Evolutionary conservation across 306 rosid species (phyloP).

Genomic region (Ziziphus jujuba): DNA sequence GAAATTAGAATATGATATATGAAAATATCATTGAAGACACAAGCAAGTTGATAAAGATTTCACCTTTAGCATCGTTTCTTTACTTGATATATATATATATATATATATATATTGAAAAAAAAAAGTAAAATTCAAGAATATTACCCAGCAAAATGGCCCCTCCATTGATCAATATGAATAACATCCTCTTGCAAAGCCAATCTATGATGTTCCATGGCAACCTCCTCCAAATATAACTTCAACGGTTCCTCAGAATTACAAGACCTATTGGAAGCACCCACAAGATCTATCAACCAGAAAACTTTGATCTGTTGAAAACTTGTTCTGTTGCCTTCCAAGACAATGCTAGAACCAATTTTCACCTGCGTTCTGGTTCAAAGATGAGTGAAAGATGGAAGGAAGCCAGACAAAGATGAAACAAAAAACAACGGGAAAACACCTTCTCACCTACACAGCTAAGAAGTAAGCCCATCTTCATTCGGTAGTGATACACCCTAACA

Average conservation of each 20-base stretch:
- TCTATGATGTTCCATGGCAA: conserved; percentile 63
- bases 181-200: conserved; percentile 48
- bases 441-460: no score
- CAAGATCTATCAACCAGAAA: conserved; percentile 24
- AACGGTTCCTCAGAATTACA: conserved; percentile 41
- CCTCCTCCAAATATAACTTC: conserved; percentile 44
- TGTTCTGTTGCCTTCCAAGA: no score
- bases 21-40: not conserved
- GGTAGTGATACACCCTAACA: no score
- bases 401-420: no score
- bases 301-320: no score
- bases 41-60: not conserved
- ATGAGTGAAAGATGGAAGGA: no score
- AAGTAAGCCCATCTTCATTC: no score
- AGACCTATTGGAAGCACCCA: conserved; percentile 25
- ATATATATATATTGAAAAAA: no score
- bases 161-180: conserved; percentile 67
- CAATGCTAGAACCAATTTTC: no score
- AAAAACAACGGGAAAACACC: no score
- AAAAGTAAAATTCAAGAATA: conserved; percentile 6
- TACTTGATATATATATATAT: no score
- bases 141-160: conserved; percentile 67
- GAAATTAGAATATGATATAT: not conserved
- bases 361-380: no score
- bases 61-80: not conserved